Conservation (phyloP, 352 stramenopile species). For the Pythium rhizo-oryzae region DNA sequence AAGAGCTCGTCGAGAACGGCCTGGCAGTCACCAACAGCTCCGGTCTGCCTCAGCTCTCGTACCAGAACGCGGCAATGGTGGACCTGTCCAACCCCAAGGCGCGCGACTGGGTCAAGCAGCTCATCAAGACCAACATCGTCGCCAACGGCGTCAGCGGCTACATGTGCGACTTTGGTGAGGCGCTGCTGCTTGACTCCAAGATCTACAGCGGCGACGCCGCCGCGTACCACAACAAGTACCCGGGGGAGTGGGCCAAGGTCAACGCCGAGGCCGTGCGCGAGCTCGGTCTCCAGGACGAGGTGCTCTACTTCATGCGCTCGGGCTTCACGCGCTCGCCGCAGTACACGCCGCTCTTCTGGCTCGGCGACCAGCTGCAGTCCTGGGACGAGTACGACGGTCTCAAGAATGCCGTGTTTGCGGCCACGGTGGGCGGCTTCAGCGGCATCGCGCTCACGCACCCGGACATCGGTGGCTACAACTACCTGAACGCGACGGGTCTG, state of each 20-base stretch:
- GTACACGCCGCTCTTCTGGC: constrained; percentile 22
- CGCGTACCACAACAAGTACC: constrained; percentile 13
- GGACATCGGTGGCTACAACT: constrained; percentile 23
- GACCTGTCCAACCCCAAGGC: constrained; percentile 17
- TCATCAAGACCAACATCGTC: constrained; percentile 23
- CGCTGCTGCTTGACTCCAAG: constrained; percentile 3
- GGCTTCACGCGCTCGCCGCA: constrained; percentile 19
- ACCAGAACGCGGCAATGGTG: constrained; percentile 22
- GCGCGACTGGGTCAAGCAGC: constrained; percentile 20
- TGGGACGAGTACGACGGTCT: constrained; percentile 23
- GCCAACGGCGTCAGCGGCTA: constrained; percentile 19
- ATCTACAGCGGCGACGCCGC: constrained; percentile 11
- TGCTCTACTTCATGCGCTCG: constrained; percentile 23
- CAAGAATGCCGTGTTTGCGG: constrained; percentile 21
- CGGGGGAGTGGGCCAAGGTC: constrained; percentile 20
- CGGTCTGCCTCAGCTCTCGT: constrained; percentile 13
- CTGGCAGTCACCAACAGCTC: constrained; percentile 14
- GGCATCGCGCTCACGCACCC: constrained; percentile 19
- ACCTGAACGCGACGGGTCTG: constrained; percentile 10
- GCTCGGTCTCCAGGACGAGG: constrained; percentile 18
- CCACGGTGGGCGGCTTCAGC: constrained; percentile 16
- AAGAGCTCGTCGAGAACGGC: constrained; percentile 15
- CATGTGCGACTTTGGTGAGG: constrained; percentile 23
- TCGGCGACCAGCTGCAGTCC: constrained; percentile 16
- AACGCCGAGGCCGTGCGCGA: constrained; percentile 17